Evolutionary conservation across 2,329 filamentous ascomycete genomes (phyloP).

Genomic region (Ophiostoma ips): DNA sequence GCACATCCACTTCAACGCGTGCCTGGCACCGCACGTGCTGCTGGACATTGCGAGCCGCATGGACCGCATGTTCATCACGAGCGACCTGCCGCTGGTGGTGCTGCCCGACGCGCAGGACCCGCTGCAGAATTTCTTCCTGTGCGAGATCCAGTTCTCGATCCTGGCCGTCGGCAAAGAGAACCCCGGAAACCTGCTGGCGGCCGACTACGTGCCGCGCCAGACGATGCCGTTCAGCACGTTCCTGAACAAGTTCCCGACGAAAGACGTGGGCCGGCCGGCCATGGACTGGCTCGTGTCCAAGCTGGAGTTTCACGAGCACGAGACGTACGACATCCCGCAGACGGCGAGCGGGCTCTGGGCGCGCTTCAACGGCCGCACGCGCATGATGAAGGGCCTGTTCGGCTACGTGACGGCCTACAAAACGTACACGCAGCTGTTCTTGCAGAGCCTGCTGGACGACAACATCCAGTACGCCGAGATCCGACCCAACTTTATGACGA

Average conservation of each 20-base stretch:
- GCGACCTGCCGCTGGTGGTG: conserved; percentile 34
- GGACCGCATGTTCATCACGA: conserved; percentile 56
- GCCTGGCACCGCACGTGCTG: conserved; percentile 45
- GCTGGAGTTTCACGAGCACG: conserved; percentile 45
- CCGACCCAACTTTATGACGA: conserved; percentile 52
- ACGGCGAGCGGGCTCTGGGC: conserved; percentile 40
- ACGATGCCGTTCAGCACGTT: conserved; percentile 32
- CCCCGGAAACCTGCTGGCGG: conserved; percentile 33
- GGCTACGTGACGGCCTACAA: conserved; percentile 51
- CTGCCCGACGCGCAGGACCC: not conserved
- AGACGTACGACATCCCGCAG: conserved; percentile 39
- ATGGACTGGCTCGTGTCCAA: conserved; percentile 47
- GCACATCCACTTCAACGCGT: conserved; percentile 69
- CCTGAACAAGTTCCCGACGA: conserved; percentile 21
- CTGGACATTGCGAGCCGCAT: conserved; percentile 40
- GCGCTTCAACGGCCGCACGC: conserved; percentile 53
- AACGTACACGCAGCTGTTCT: conserved; percentile 43
- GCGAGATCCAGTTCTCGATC: conserved; percentile 51
- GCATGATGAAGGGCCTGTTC: conserved; percentile 59
- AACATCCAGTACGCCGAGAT: conserved; percentile 60
- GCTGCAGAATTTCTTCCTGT: conserved; percentile 29
- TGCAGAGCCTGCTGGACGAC: conserved; percentile 48
- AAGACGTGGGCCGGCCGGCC: conserved; percentile 17
- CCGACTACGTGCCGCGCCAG: conserved; percentile 26
- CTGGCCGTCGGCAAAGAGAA: conserved; percentile 21